These are phyloP conservation scores for Rhodotorula sp. DNA, from an alignment of 1,284 basidiomycete species.

Conservation along the genomic window DNA sequence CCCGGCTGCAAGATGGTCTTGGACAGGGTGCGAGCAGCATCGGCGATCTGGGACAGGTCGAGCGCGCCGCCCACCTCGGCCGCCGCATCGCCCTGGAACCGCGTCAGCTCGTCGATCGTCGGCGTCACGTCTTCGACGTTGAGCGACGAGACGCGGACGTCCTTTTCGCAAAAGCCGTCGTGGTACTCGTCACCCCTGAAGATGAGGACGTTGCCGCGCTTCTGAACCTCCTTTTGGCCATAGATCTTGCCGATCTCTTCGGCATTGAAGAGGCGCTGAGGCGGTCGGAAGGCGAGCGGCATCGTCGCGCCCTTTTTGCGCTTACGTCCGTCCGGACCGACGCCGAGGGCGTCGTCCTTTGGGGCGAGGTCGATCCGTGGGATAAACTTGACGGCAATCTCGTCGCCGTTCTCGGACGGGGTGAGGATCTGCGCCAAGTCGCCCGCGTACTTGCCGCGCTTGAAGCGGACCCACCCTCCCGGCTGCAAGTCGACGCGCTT, in stretches of 20 bases:
- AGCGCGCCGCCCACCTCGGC: constrained; percentile 30
- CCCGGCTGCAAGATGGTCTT: constrained; percentile 92
- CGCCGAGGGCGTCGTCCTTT: constrained; percentile 60
- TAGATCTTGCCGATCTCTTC: constrained; percentile 90
- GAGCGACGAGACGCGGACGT: constrained; percentile 78
- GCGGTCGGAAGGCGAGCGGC: constrained; percentile 66
- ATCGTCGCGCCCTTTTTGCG: constrained; percentile 56
- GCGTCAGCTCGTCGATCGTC: constrained; percentile 91
- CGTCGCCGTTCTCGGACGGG: constrained; percentile 88
- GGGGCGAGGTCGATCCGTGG: constrained; percentile 96
- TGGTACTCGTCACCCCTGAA: constrained; percentile 93
- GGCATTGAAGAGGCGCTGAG: constrained; percentile 88
- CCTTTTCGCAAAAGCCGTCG: constrained; percentile 95
- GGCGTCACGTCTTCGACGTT: constrained; percentile 88
- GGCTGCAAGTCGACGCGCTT: constrained; percentile 79
- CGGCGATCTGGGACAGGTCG: constrained; percentile 74
- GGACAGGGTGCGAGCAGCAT: constrained; percentile 79
- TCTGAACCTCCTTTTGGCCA: constrained; percentile 70
- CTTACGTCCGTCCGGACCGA: constrained; percentile 56
- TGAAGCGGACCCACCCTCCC: constrained; percentile 93
- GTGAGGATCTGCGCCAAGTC: constrained; percentile 96
- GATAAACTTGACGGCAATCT: constrained; percentile 88
- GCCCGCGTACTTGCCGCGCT: constrained; percentile 87
- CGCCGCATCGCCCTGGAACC: constrained; percentile 58
- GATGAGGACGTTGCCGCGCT: constrained; percentile 65